phyloP scores from a whole-genome alignment of 2,329 filamentous ascomycete species.

The Metarhizium anisopliae region DNA sequence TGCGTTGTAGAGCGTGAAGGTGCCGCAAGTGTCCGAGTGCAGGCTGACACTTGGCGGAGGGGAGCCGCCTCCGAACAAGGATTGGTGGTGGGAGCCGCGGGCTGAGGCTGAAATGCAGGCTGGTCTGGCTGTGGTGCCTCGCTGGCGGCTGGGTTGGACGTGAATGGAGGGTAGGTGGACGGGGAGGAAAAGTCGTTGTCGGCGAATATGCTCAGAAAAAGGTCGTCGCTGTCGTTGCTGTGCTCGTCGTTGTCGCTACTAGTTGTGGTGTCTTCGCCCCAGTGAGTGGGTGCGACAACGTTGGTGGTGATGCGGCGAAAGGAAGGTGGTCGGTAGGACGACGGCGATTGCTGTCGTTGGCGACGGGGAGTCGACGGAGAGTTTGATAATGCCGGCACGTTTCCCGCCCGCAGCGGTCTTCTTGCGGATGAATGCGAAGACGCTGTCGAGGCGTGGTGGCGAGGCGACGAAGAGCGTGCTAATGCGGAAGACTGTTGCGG shows the following conservation, averaged over 20 bases:
- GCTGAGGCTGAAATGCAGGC: slow-evolving; percentile 3
- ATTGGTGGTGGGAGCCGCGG: not conserved
- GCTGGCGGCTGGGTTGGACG: not conserved
- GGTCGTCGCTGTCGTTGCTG: slow-evolving; percentile 10
- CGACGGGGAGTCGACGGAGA: not conserved
- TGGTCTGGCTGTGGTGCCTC: slow-evolving; percentile 3
- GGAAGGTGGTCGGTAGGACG: slow-evolving; percentile 1
- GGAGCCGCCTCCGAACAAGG: slow-evolving; percentile 8
- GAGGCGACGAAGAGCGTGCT: slow-evolving; percentile 10
- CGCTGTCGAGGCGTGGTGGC: slow-evolving; percentile 3
- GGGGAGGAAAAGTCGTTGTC: slow-evolving; percentile 26
- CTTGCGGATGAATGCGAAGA: not conserved
- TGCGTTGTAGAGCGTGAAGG: slow-evolving; percentile 14
- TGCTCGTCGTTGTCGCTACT: not conserved
- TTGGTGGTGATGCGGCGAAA: not conserved
- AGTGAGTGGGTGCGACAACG: slow-evolving; percentile 2
- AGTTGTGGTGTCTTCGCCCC: slow-evolving; percentile 8
- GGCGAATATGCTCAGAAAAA: slow-evolving; percentile 16
- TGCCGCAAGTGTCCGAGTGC: slow-evolving; percentile 11
- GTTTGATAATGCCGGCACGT: not conserved
- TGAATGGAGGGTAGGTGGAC: slow-evolving; percentile 24
- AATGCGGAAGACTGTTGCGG: slow-evolving; percentile 7
- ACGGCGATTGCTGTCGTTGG: not conserved
- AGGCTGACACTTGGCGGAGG: slow-evolving; percentile 5
- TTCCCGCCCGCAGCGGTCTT: not conserved